Conservation (phyloP, 208 protist genomes). For the Crithidia sp. region DNA sequence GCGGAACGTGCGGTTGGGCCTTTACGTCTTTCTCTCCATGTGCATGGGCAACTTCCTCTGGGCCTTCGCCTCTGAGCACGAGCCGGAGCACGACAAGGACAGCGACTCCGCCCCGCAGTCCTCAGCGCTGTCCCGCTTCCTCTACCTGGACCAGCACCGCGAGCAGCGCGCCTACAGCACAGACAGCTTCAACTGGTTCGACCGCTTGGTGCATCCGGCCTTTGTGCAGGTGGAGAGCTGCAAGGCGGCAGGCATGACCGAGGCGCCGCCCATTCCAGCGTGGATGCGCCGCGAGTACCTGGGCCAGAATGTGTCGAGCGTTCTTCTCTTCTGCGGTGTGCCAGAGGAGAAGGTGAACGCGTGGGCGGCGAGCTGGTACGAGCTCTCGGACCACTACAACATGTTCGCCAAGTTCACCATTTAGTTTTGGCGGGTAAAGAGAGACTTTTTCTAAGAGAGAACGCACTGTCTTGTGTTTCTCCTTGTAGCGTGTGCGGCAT, state of each 20-base stretch:
- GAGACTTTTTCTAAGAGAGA: not conserved
- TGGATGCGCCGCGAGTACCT: conserved; percentile 92
- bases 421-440: conserved; percentile 6
- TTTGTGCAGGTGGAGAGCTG: conserved; percentile 68
- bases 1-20: conserved; percentile 68
- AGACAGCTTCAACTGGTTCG: conserved; percentile 71
- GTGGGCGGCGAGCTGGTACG: conserved; percentile 68
- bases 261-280: conserved; percentile 65
- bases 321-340: conserved; percentile 56
- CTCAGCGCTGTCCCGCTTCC: conserved; percentile 53
- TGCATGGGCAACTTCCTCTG: conserved; percentile 80
- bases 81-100: conserved; percentile 55
- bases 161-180: conserved; percentile 36
- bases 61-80: conserved; percentile 75
- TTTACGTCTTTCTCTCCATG: conserved; percentile 77
- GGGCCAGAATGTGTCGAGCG: conserved; percentile 65
- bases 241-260: conserved; percentile 36
- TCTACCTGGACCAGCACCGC: conserved; percentile 55
- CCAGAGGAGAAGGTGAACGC: conserved; percentile 46
- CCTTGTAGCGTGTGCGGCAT: not conserved
- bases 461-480: not conserved
- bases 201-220: conserved; percentile 76
- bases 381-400: conserved; percentile 83
- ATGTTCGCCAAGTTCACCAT: conserved; percentile 69
- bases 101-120: conserved; percentile 36